These are phyloP conservation scores for Glaciozyma antarctica DNA, from an alignment of 768 basidiomycete genomes.

Conservation along the genomic window DNA sequence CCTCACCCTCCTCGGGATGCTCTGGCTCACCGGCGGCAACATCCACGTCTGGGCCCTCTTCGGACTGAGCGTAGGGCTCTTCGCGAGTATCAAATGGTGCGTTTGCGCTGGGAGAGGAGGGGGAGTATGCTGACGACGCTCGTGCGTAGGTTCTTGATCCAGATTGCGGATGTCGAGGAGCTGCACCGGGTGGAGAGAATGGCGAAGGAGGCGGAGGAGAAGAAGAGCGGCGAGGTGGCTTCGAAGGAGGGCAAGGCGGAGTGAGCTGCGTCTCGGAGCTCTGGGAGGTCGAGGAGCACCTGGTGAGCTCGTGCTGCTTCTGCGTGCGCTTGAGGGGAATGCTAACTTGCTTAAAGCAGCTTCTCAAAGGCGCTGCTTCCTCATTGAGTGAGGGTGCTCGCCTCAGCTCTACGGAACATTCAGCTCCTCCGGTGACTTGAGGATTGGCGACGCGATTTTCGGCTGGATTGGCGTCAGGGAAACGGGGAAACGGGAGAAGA, in stretches of 20 bases:
- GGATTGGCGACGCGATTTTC: no score
- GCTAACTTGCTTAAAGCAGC: no score
- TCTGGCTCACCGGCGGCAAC: slow-evolving; percentile 21
- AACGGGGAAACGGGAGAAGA: no score
- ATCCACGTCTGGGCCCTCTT: slow-evolving; percentile 24
- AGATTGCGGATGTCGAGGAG: slow-evolving; percentile 24
- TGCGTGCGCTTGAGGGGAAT: no score
- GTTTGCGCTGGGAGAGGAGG: neutral
- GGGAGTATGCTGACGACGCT: neutral
- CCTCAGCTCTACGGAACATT: no score
- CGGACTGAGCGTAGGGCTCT: slow-evolving; percentile 19
- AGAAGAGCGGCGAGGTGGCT: neutral
- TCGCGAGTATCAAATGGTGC: slow-evolving; percentile 28
- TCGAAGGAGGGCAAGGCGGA: neutral
- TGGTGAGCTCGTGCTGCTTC: neutral
- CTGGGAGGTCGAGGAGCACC: neutral
- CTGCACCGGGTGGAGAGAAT: neutral
- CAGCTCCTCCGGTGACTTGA: no score
- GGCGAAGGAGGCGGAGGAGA: neutral
- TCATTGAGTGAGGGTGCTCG: no score
- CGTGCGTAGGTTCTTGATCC: slow-evolving; percentile 24
- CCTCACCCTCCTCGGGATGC: slow-evolving; percentile 23
- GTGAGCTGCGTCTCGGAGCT: neutral
- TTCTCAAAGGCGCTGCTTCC: no score
- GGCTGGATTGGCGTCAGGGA: no score